phyloP scores from a whole-genome alignment of 2,329 filamentous ascomycete genomes.

The Chrysoporthe austroafricana region DNA sequence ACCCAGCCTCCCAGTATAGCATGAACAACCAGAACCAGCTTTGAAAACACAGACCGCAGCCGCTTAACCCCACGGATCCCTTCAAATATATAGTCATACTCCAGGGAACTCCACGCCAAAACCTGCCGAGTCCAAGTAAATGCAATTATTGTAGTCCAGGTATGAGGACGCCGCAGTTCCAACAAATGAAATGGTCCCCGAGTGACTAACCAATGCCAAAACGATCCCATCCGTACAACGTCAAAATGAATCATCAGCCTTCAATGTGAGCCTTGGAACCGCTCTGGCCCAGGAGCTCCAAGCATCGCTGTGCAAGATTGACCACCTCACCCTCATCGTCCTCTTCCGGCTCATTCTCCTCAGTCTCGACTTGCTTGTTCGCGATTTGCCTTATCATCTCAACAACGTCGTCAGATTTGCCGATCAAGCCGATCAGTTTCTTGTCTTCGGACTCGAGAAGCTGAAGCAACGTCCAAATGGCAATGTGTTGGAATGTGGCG shows the following conservation, averaged over 20 bases:
- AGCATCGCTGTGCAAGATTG: constrained; percentile 83
- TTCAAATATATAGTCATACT: constrained; percentile 39
- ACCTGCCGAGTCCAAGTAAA: constrained; percentile 42
- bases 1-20: constrained; percentile 18
- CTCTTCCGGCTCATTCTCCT: constrained; percentile 84
- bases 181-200: constrained; percentile 19
- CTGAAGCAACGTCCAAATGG: constrained; percentile 96
- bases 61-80: constrained; percentile 33
- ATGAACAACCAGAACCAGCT: constrained; percentile 24
- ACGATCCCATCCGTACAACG: constrained; percentile 12
- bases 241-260: constrained; percentile 52
- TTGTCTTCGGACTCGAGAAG: constrained; percentile 94
- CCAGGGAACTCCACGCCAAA: constrained; percentile 49
- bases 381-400: constrained; percentile 91
- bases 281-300: constrained; percentile 80
- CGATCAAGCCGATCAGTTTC: constrained; percentile 84
- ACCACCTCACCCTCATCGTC: constrained; percentile 94
- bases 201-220: constrained; percentile 24
- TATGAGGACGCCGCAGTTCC: constrained; percentile 30
- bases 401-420: constrained; percentile 88
- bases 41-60: constrained; percentile 29
- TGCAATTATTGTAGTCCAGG: constrained; percentile 39
- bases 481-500: constrained; percentile 97
- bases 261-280: constrained; percentile 82
- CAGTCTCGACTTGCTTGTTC: constrained; percentile 84